Percentiles rank a stretch among this genome's conserved stretches.
Conservation (phyloP, 2,329 filamentous ascomycete genomes). For the Didymella sp. region DNA sequence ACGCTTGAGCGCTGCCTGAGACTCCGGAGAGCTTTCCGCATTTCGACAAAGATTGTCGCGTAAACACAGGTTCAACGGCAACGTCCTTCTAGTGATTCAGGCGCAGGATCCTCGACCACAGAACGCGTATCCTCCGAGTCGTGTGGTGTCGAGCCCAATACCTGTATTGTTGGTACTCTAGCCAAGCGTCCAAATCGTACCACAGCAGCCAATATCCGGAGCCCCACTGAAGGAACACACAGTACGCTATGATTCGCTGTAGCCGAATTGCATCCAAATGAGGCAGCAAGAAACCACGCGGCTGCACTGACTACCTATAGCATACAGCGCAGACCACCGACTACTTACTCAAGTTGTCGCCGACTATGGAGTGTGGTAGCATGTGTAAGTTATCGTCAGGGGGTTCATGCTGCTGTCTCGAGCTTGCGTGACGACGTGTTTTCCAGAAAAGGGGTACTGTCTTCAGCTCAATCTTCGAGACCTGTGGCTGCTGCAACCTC, state of each 20-base stretch:
- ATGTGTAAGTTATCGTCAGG: neutral
- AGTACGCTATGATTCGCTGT: conserved; percentile 4
- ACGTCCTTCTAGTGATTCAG: neutral
- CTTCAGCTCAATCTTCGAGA: neutral
- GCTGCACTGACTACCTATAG: conserved; percentile 5
- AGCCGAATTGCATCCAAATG: conserved; percentile 4
- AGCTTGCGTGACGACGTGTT: conserved; percentile 1
- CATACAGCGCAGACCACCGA: conserved; percentile 3
- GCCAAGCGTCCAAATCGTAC: conserved; percentile 8
- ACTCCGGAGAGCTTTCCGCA: conserved; percentile 7
- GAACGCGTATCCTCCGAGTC: neutral
- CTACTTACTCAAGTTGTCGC: conserved; percentile 11
- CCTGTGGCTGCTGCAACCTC: neutral
- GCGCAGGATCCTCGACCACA: neutral
- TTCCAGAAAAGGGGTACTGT: conserved; percentile 3
- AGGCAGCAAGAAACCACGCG: neutral
- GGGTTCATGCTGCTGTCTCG: conserved; percentile 1
- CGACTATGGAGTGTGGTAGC: neutral
- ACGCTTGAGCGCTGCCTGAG: conserved; percentile 2
- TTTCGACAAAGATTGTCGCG: conserved; percentile 9
- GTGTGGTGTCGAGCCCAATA: neutral
- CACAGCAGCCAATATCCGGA: conserved; percentile 12
- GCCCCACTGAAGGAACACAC: conserved; percentile 1
- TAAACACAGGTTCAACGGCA: conserved; percentile 1
- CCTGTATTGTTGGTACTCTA: conserved; percentile 11